phyloP scores from a whole-genome alignment of 305 asterid genomes.

The Fraxinus xanthoxyloides region DNA sequence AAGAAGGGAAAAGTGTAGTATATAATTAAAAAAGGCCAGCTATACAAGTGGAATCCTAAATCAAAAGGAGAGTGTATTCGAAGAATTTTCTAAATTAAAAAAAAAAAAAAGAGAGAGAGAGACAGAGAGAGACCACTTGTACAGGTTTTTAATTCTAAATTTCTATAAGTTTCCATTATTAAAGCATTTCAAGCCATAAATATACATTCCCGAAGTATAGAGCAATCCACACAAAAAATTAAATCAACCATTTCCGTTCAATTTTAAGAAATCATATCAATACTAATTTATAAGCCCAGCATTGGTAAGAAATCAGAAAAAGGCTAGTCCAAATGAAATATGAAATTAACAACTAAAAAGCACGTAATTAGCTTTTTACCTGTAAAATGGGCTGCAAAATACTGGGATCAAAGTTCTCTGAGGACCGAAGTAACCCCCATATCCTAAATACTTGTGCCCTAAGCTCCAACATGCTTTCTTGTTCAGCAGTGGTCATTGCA shows the following conservation, averaged over 20 bases:
- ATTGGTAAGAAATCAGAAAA: slow-evolving; percentile 4
- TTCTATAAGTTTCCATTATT: not conserved
- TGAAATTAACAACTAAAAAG: slow-evolving; percentile 5
- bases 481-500: slow-evolving; percentile 54
- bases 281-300: not conserved
- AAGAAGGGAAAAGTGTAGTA: not conserved
- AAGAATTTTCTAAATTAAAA: not conserved
- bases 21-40: not conserved
- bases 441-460: slow-evolving; percentile 86
- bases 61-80: not conserved
- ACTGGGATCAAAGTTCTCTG: slow-evolving; percentile 80
- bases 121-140: too few species aligned
- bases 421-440: slow-evolving; percentile 81
- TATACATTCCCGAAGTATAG: not conserved
- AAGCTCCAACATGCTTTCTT: slow-evolving; percentile 77
- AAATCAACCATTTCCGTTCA: not conserved
- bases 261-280: not conserved
- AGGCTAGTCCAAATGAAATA: slow-evolving; percentile 19
- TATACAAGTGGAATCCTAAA: not conserved
- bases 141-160: not conserved
- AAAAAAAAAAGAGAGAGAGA: not conserved
- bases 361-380: slow-evolving; percentile 40
- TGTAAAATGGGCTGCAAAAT: slow-evolving; percentile 81
- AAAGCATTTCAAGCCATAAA: not conserved
- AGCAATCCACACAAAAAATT: not conserved